Evolutionary conservation across 495 filamentous ascomycete species (phyloP), one percentile per base, ranked within the genome.

Genomic region (Neurospora intermedia): DNA sequence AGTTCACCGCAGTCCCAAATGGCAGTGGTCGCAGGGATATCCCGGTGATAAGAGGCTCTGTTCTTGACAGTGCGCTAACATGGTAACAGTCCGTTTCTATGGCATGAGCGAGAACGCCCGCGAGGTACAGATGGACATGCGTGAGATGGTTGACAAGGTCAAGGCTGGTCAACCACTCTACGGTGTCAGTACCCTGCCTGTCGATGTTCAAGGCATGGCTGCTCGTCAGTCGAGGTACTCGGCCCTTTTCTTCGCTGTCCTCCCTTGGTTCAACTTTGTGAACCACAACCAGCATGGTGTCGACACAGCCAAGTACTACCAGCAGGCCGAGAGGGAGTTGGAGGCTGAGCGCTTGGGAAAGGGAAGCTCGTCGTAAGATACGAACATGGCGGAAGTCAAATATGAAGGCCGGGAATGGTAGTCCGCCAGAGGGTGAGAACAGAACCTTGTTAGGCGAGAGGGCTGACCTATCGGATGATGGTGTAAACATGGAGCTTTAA

Each of bases 281-380:
- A 98, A 99, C 81, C 96, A 99, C 84, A 91, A 89, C 77, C 93
- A 97, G 87, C 96, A 99, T 81, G 96, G 96, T 75, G 92, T 99
- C 71, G 96, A 99, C 82, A 99, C 96, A 39, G 93, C 94, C 72
- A 99, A 99, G 84, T 99, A 99, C 84, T 99, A 97, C 83, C 89
- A 89, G 80, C 92, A 95, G 81, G 96, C 96, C n/a, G 96, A 99
- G 84, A 86, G 90, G 76, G 96, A 99, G 78, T 84, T 99, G 74
- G 96, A 97, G 82, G 91, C 88, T 39, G 93, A 97, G 85, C 79
- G 83, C 45, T 59, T 77, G 43, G 78, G 75, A 31, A 82, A 80
- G 78, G 74, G 76, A 27, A 71, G 54, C 54, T 38, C 54, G 13
- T 16, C 54, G 54, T 66, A 31, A 66, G n/a, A 35, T 27, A 66